phyloP scores from a whole-genome alignment of 352 stramenopile genomes.

The Phytopythium sindhum region DNA sequence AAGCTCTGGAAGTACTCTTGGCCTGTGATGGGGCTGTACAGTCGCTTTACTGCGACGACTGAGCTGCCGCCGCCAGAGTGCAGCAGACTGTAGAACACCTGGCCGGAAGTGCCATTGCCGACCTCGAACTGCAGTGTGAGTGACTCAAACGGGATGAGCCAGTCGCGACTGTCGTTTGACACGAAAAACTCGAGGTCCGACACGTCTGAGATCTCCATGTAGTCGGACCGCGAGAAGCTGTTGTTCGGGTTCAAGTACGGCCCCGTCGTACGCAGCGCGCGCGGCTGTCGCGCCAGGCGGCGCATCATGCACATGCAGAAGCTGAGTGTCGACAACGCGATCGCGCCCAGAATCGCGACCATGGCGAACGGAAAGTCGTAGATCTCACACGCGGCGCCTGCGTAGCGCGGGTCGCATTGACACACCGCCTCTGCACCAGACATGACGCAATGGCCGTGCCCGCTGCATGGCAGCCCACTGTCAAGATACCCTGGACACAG shows the following conservation, averaged over 20 bases:
- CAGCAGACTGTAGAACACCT: conserved; percentile 86
- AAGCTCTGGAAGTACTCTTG: conserved; percentile 91
- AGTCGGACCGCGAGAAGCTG: conserved; percentile 79
- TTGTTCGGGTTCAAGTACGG: conserved; percentile 52
- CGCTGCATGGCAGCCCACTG: conserved; percentile 65
- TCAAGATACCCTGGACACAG: conserved; percentile 75
- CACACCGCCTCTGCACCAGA: conserved; percentile 51
- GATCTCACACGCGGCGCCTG: conserved; percentile 65
- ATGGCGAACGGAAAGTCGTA: conserved; percentile 87
- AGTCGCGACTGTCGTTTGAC: conserved; percentile 83
- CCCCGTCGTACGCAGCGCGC: conserved; percentile 25
- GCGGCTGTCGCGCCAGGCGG: conserved; percentile 64
- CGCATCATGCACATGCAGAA: conserved; percentile 89
- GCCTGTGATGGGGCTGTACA: conserved; percentile 84
- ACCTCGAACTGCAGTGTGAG: conserved; percentile 84
- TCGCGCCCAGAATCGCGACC: conserved; percentile 72
- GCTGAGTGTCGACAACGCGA: conserved; percentile 75
- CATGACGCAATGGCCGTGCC: conserved; percentile 66
- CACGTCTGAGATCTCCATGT: conserved; percentile 86
- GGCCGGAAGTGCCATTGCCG: conserved; percentile 84
- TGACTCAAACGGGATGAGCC: conserved; percentile 88
- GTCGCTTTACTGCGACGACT: conserved; percentile 83
- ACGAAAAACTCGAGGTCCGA: conserved; percentile 86
- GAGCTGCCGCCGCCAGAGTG: conserved; percentile 80
- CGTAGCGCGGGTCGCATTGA: conserved; percentile 72